phyloP scores from a whole-genome alignment of 2,329 filamentous ascomycete genomes.

The Septoria petroselini region DNA sequence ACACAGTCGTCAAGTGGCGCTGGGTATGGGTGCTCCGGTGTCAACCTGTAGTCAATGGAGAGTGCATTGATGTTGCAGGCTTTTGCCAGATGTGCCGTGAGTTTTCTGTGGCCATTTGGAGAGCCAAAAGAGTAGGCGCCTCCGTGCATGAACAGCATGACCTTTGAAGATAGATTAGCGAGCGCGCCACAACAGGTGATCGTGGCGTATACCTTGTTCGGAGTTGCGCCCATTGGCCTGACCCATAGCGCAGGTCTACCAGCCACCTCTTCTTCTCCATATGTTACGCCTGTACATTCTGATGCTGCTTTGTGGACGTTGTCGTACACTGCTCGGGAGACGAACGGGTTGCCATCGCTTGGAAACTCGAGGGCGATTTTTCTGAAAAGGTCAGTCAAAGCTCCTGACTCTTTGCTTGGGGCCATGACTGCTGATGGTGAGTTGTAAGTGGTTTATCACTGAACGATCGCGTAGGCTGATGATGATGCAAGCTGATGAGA shows the following conservation, averaged over 20 bases:
- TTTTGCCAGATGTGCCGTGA: constrained; percentile 43
- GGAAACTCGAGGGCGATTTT: constrained; percentile 23
- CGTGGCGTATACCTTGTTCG: constrained; percentile 19
- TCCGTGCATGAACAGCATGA: constrained; percentile 26
- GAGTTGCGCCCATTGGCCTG: constrained; percentile 22
- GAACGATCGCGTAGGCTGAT: background rate
- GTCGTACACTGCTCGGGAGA: constrained; percentile 29
- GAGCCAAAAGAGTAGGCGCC: constrained; percentile 32
- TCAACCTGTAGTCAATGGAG: constrained; percentile 57
- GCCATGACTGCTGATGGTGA: constrained; percentile 21
- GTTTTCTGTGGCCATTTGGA: constrained; percentile 28
- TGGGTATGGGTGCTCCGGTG: constrained; percentile 58
- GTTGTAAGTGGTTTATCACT: background rate
- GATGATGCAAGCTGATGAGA: no score
- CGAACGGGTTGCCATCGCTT: constrained; percentile 18
- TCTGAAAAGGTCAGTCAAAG: constrained; percentile 26
- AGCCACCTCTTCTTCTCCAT: constrained; percentile 22
- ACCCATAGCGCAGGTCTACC: constrained; percentile 28
- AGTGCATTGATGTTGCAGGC: constrained; percentile 49
- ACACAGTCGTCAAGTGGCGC: constrained; percentile 55
- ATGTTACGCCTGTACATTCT: constrained; percentile 28
- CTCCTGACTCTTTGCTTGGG: constrained; percentile 30
- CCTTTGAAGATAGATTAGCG: constrained; percentile 13
- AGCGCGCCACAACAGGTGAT: background rate
- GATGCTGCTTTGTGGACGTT: constrained; percentile 26